Base-by-base conservation (phyloP, 306 rosid species). In the Comarum palustre region DNA sequence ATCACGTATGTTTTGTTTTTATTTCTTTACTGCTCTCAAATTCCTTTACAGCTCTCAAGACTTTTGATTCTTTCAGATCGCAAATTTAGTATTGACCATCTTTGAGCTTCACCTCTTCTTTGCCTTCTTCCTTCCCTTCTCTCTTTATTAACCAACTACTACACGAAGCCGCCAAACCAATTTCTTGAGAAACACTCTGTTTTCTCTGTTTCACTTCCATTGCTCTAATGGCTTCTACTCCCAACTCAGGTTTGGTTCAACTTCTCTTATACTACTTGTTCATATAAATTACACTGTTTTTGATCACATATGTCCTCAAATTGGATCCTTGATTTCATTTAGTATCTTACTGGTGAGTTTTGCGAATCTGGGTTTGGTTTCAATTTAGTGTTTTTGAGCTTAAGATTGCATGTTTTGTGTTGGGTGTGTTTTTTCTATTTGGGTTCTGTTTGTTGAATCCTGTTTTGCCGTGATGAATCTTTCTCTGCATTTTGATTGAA, bases 191-290 rank as follows among this genome's bases (percentile, higher is more conserved):
- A 71, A 38, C 39, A 59, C 92, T 71, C 85, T 84, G 82, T 71
- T 77, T 42, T 77, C 82, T 62, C 70, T 69, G 14, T 64, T 47
- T 67, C 34, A 66, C 57, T 64, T 79, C 24, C 69, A 38, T 47
- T 50, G 54, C 25, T 43, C 41, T 47, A 59, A 91, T 91, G 97
- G 90, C 90, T n/a, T 66, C 20, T 59, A 59, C 75, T 75, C 59
- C 80, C 74, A 55, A 76, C 14, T 78, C 88, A 79, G 97, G 97
- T 91, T 75, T 67, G 79, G 69, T 66, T 24, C 39, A 34, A 39
- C 12, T 27, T 79, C 52, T 75, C 32, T 47, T 19, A 41, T 41
- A 43, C 72, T 48, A 48, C 68, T 46, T 31, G 36, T 5, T 59
- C 59, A 59, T 25, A 10, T 51, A 7, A 62, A 36, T 62, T 13